Base-by-base conservation (phyloP, 1,284 basidiomycete species). In the Salmacisia buchloeana region DNA sequence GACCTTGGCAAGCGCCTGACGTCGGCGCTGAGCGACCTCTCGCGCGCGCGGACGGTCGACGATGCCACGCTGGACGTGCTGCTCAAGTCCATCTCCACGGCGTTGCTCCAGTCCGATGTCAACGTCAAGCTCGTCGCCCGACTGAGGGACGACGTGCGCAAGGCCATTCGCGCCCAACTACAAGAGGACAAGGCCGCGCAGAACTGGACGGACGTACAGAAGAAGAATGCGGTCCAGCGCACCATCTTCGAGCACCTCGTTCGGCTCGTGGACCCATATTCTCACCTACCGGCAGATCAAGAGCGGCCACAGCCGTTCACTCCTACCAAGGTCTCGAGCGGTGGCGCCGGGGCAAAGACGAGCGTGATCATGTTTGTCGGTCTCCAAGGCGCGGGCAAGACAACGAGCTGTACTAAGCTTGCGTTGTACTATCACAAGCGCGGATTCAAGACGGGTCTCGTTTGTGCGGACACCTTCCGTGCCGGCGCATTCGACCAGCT, bases 381-480 rank as follows among this genome's bases (percentile, higher is more conserved):
- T 64, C 65, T 73, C 29, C 76, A 96, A 87, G 94, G 94, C 62
- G 94, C 94, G 60, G 96, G 94, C 56, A 98, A 98, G 84, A 98
- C 94, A 2, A 98, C 94, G 33, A 97, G 93, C 60, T 97, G 94
- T 81, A 75, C 72, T 39, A 72, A 74, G 66, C 61, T 73, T 23
- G 96, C 96, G 0, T 93, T 97, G 0, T 90, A 98, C 83, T 98
- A 97, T 82, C 92, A 96, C 81, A 90, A 92, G 76, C 88, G 94
- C 70, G 96, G 96, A 3, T 92, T 97, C 85, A 93, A 94, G 80
- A 91, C 93, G n/a, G 92, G 89, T 71, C 92, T 99, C 58, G 96
- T 99, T 73, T 99, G 96, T 76, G 96, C 96, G 29, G 96, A 99
- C 82, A 99, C 96, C 2, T 99, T 98, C 85, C 91, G 96, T 83